Base-by-base conservation (phyloP, 768 basidiomycete species). In the Collybia nuda region DNA sequence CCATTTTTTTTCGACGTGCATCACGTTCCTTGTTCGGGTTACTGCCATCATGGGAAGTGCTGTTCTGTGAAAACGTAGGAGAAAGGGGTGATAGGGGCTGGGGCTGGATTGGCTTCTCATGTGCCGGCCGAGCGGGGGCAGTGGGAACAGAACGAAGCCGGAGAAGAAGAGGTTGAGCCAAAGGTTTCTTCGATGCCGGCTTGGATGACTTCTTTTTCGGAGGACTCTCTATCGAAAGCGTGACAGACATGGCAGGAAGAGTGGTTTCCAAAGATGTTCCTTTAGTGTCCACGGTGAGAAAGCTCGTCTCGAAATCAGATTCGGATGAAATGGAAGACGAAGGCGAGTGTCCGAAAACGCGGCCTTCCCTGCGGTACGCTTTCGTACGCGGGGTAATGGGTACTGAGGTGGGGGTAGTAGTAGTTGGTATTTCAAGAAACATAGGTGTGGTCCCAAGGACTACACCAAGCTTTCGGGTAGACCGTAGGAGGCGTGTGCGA, bases 391-490 rank as follows among this genome's bases (percentile, higher is more conserved):
- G 19, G 1, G 32, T 32, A 32, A 32, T 32, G 12, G 32, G 32
- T 11, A 32, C 32, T 11, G 32, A 2, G 14, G 32, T 11, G 32
- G 32, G 9, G 2, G 32, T 6, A 3, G 32, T 14, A 14, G 32
- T 11, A 32, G 32, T 32, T 14, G 32, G 32, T 32, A 54, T 50
- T 22, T 73, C 71, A 26, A 76, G 41, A 49, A 74, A 56, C 26
- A 65, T 58, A 0, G 75, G 74, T 0, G 71, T 71, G 6, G 70
- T 61, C 1, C 85, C 84, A 3, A 85, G 67, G 3, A 86, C 60
- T 14, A 77, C 73, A 9, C 73, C 73, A 22, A 86, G 73, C 62
- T 85, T 86, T 53, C 75, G 73, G 9, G 80, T 78, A 0, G 82
- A 79, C 39, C 79, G 79, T 37, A 84, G 66, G n/a, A 85, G 75